Percentiles rank a stretch among this genome's conserved stretches.
phyloP scores from a whole-genome alignment of 768 basidiomycete species.

The Cantharellus cinnabarinus region DNA sequence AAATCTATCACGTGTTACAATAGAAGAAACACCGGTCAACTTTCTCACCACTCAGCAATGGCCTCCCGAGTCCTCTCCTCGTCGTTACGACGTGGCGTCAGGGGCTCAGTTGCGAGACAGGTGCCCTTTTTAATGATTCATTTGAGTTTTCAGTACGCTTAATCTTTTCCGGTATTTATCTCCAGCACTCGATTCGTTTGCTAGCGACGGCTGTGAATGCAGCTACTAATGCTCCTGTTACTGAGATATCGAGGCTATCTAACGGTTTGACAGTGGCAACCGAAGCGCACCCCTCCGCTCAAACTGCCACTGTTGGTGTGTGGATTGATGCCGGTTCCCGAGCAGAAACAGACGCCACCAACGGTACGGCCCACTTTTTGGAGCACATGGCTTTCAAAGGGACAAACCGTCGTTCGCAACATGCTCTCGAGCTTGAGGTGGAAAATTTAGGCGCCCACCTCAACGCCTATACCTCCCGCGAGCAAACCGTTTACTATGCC shows the following conservation, averaged over 20 bases:
- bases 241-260: constrained; percentile 77
- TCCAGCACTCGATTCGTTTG: constrained; percentile 13
- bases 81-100: background rate
- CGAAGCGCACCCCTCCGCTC: constrained; percentile 70
- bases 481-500: constrained; percentile 98
- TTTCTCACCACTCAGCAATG: background rate
- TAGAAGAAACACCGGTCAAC: background rate
- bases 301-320: constrained; percentile 96
- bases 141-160: no score
- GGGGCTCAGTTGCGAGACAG: background rate
- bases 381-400: constrained; percentile 99
- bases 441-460: constrained; percentile 95
- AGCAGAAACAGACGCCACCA: constrained; percentile 87
- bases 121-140: no score
- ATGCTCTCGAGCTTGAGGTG: constrained; percentile 84
- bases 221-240: constrained; percentile 34
- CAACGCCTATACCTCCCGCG: constrained; percentile 95
- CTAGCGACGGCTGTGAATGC: constrained; percentile 18
- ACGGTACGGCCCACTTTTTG: constrained; percentile 94
- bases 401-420: constrained; percentile 71
- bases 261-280: constrained; percentile 94
- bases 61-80: background rate
- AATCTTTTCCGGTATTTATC: background rate
- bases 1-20: background rate
- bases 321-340: constrained; percentile 98